phyloP scores from a whole-genome alignment of 2,329 filamentous ascomycete genomes.

The Exophiala alcalophila region DNA sequence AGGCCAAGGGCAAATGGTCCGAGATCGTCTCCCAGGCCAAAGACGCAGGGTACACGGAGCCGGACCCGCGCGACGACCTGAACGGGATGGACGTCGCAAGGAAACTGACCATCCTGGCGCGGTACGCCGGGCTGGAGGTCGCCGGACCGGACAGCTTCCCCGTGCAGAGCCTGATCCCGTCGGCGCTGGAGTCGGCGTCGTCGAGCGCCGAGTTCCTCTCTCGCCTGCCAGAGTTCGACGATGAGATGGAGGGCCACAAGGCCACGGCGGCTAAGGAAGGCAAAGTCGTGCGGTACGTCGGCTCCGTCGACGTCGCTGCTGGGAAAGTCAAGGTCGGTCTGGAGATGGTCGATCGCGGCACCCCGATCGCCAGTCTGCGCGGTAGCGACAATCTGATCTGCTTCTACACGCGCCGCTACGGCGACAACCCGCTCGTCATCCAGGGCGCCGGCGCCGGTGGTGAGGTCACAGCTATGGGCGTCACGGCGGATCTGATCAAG shows the following conservation, averaged over 20 bases:
- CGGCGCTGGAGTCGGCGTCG: slow-evolving; percentile 71
- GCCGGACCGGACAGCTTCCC: slow-evolving; percentile 85
- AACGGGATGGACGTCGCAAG: slow-evolving; percentile 90
- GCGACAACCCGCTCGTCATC: slow-evolving; percentile 83
- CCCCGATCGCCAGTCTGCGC: slow-evolving; percentile 90
- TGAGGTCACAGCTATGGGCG: slow-evolving; percentile 96
- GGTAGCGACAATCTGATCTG: slow-evolving; percentile 99
- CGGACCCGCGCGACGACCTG: slow-evolving; percentile 79
- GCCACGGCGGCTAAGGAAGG: slow-evolving; percentile 77
- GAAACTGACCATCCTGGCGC: slow-evolving; percentile 91
- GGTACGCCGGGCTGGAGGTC: slow-evolving; percentile 76
- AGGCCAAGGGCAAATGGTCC: slow-evolving; percentile 74
- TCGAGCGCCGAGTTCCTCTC: slow-evolving; percentile 84
- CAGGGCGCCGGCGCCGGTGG: slow-evolving; percentile 93
- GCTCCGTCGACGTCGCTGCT: slow-evolving; percentile 80
- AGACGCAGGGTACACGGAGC: slow-evolving; percentile 86
- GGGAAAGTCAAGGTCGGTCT: slow-evolving; percentile 87
- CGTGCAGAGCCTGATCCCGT: slow-evolving; percentile 88
- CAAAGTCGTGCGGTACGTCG: slow-evolving; percentile 92
- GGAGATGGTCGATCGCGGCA: slow-evolving; percentile 80
- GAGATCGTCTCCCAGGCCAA: slow-evolving; percentile 90
- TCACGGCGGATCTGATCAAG: slow-evolving; percentile 90
- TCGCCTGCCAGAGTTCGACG: slow-evolving; percentile 76
- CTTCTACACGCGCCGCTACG: slow-evolving; percentile 96
- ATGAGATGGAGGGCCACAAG: slow-evolving; percentile 86